Evolutionary conservation across 225 moss, liverwort and hornwort genomes (phyloP).

Genomic region (Antitrichia curtipendula): DNA sequence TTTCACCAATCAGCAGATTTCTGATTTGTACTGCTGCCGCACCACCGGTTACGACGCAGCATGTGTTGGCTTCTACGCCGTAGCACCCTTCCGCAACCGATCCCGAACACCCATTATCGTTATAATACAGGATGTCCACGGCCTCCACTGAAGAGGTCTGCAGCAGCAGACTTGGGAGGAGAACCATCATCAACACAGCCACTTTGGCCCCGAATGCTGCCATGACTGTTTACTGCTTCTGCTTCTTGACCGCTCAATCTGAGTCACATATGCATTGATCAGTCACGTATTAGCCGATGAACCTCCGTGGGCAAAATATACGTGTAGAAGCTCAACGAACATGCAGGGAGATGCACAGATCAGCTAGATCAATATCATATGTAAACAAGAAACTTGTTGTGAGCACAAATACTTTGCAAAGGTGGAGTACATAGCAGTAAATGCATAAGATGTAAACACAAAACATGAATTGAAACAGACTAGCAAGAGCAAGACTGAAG

Average conservation of each 20-base stretch:
- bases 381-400: no score
- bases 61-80: accelerated
- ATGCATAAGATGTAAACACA: no score
- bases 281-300: not conserved
- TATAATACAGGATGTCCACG: not conserved
- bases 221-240: not conserved
- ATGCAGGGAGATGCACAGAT: no score
- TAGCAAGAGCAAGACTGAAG: no score
- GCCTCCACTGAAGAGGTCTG: not conserved
- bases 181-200: not conserved
- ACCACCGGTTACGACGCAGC: accelerated
- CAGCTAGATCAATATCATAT: no score
- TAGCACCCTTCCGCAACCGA: accelerated
- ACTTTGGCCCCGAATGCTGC: not conserved
- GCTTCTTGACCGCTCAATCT: not conserved
- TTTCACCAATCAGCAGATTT: no score
- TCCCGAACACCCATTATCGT: not conserved
- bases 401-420: no score
- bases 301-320: no score
- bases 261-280: not conserved
- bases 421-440: no score
- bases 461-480: no score
- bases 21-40: not conserved
- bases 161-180: not conserved
- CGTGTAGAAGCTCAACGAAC: not conserved